These are phyloP conservation scores for Lentithecium fluviatile DNA, from an alignment of 495 filamentous ascomycete genomes.

Conservation along the genomic window DNA sequence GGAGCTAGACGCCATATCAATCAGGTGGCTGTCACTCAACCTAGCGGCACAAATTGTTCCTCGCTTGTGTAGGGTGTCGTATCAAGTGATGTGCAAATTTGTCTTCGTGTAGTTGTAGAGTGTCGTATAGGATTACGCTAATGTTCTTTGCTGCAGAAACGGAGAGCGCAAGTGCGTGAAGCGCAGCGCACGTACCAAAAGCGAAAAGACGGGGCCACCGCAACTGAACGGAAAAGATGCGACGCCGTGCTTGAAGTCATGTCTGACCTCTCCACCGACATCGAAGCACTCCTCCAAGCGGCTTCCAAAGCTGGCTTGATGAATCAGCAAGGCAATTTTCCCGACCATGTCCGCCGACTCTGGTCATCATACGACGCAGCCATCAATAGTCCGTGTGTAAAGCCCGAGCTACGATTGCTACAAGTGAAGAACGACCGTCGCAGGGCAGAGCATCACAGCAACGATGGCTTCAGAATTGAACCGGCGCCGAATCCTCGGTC, in stretches of 20 bases:
- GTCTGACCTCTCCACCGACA: slow-evolving; percentile 24
- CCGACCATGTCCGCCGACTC: slow-evolving; percentile 7
- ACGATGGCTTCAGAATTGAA: neutral
- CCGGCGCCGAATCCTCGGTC: neutral
- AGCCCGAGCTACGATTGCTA: slow-evolving; percentile 20
- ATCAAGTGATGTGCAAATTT: too few species aligned
- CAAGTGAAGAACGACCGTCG: slow-evolving; percentile 16
- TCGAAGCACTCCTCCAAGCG: slow-evolving; percentile 22
- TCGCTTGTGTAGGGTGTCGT: too few species aligned
- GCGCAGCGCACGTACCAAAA: slow-evolving; percentile 32
- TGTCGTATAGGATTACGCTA: neutral
- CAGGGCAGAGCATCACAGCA: slow-evolving; percentile 3
- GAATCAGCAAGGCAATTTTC: slow-evolving; percentile 10
- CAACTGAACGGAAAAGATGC: slow-evolving; percentile 10
- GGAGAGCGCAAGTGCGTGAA: slow-evolving; percentile 32
- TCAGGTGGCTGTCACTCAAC: neutral
- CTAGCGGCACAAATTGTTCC: neutral
- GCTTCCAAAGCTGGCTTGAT: slow-evolving; percentile 14
- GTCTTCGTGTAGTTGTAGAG: too few species aligned
- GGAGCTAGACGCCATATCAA: too few species aligned
- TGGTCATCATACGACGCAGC: slow-evolving; percentile 16
- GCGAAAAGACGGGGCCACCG: slow-evolving; percentile 22
- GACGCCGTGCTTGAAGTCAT: slow-evolving; percentile 24
- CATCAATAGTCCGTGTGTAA: slow-evolving; percentile 16
- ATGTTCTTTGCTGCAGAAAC: slow-evolving; percentile 21